Base-by-base conservation (phyloP, 2,329 filamentous ascomycete species). In the Lanzia echinophila region DNA sequence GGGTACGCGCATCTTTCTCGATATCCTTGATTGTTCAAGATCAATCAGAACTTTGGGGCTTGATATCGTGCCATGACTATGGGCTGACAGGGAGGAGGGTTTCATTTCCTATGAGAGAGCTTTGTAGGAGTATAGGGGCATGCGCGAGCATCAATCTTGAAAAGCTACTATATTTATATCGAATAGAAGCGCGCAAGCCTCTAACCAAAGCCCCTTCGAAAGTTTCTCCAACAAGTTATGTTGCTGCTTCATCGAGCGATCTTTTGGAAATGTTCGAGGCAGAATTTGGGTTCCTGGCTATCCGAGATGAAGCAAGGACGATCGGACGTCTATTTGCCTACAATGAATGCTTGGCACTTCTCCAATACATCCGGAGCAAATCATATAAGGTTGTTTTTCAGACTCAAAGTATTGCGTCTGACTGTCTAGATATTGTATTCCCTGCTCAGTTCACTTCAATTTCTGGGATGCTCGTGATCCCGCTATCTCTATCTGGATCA, bases 1-100 rank as follows among this genome's bases (percentile, higher is more conserved):
- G 84, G 6, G 90, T 95, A 0, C 82, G 90, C 11, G 88, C 89
- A 0, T 95, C 89, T 59, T 95, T 96, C 89, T 95, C 90, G 0
- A 90, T 96, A 56, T 95, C 90, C 1, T 87, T 96, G 65, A 94
- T 90, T 59, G 88, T 88, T 0, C 94, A 95, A 63, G 78, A 81
- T 61, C n/a, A n/a, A n/a, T n/a, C n/a, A n/a, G 86, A 95, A 62
- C 72, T 96, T 0, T 96, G 90, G 91, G 91, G 90, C 0, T 73
- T 96, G 22, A 90, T 96, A 34, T 84, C 89, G 1, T 95, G 90
- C 57, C 90, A 96, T 66, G 81, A 86, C 0, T 95, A 95, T 63
- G 90, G 87, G 0, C 55, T 69, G 1, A 79, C 78, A 41, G 90
- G 89, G 3, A 95, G 31, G 24, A 49, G 39, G 4, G 52, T 54